phyloP scores from a whole-genome alignment of 2,329 filamentous ascomycete species.

The Orbilia blumenaviensis region DNA sequence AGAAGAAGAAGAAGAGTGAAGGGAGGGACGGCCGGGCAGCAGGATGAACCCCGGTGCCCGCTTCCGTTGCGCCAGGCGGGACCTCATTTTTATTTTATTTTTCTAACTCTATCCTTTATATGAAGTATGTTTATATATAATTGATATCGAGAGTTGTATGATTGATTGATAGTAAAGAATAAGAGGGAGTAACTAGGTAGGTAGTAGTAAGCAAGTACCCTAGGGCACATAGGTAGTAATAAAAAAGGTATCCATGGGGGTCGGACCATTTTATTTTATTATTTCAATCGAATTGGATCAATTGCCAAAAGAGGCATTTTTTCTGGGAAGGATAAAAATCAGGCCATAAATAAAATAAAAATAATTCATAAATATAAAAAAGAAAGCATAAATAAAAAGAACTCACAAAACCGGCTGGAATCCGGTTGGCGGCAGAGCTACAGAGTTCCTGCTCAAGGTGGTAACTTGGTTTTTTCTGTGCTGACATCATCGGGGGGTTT shows the following conservation, averaged over 20 bases:
- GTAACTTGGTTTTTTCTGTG: background rate
- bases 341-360: background rate
- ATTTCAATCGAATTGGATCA: no score
- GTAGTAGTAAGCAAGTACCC: no score
- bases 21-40: constrained; percentile 31
- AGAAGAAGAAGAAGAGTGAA: no score
- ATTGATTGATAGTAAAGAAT: no score
- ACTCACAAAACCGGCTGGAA: background rate
- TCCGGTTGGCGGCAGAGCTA: background rate
- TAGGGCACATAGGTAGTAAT: no score
- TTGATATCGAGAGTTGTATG: no score
- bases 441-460: no score
- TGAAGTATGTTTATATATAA: background rate
- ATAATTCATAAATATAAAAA: background rate
- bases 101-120: background rate
- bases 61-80: constrained; percentile 26
- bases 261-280: no score
- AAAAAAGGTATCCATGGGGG: no score
- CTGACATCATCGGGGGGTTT: constrained; percentile 11
- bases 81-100: background rate
- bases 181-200: no score
- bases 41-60: constrained; percentile 43
- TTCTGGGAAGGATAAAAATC: no score
- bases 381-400: background rate
- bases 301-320: no score